Evolutionary conservation across 345 rosid species (phyloP), one percentile per base, ranked within the genome.

Genomic region (Fremontodendron californicum): DNA sequence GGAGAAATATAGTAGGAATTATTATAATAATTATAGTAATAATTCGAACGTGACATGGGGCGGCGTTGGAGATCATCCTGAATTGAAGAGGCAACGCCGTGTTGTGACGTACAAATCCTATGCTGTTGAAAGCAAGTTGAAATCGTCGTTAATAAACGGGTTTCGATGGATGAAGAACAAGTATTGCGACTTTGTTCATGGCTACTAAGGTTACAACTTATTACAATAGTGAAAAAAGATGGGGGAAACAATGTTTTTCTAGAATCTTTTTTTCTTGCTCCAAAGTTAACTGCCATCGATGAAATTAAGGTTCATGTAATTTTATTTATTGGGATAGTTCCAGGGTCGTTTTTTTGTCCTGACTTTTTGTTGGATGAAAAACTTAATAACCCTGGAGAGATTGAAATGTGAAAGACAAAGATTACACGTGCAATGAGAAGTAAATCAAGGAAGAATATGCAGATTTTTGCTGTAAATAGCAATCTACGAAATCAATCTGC

Each of bases 111-210:
- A 88, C 79, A 83, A 79, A 73, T 40, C 83, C 0, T 88, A 86
- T 0, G 81, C 80, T 0, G 79, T 79, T 0, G 88, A 85, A 77
- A 79, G 85, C 2, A 51, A 72, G 23, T 13, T 86, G 48, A 86
- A 81, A 51, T 45, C 74, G 3, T 81, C 89, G 8, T 39, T 88
- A 0, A 73, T 73, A 29, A 68, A 29, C 15, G 78, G 89, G 7
- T 12, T 82, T 9, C 82, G 82, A 0, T 86, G 91, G 89, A 70
- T 86, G 58, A 88, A 85, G 83, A 78, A 65, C 80, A 88, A 82
- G 79, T 88, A 78, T 37, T 39, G 79, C 11, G 39, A 65, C 3
- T n/a, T 81, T 6, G 81, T 86, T 27, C 75, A 79, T 78, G 84
- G 88, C 21, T 80, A 60, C 73, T 85, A 76, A 61, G 11, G n/a